Percentiles rank a stretch among this genome's conserved stretches.
These are phyloP conservation scores for Yarrowia yakushimensis DNA, from an alignment of 805 yeast species.

Conservation along the genomic window DNA sequence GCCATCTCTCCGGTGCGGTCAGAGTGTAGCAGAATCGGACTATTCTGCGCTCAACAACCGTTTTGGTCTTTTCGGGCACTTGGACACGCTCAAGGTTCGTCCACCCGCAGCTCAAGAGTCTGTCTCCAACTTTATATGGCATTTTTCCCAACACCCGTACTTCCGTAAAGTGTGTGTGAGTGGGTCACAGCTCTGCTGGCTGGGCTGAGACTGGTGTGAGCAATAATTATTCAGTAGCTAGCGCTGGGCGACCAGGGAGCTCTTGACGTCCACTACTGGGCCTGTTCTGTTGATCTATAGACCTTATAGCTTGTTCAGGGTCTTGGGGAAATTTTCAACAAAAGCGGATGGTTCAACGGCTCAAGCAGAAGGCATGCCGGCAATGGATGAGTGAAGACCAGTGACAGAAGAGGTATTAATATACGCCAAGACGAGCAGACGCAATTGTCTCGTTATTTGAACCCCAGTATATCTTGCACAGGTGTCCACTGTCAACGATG, in stretches of 20 bases:
- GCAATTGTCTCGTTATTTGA: no score
- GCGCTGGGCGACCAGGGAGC: background rate
- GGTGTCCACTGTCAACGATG: background rate
- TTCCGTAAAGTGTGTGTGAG: background rate
- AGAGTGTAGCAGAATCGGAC: background rate
- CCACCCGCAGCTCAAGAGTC: background rate
- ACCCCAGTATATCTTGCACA: background rate
- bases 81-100: background rate
- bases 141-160: conserved; percentile 24
- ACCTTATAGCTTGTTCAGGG: background rate
- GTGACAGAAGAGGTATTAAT: background rate
- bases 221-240: background rate
- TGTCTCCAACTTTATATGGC: conserved; percentile 8
- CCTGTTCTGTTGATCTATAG: no score
- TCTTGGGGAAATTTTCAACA: background rate
- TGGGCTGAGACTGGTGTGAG: background rate
- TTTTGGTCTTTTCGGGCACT: background rate
- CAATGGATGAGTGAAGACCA: background rate
- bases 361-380: background rate
- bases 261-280: no score
- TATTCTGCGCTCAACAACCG: conserved; percentile 12
- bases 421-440: background rate
- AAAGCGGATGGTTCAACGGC: background rate
- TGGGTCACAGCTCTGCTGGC: background rate
- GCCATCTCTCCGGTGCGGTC: background rate